Conservation (phyloP, 2,329 filamentous ascomycete genomes). For the Laburnicola sp. region DNA sequence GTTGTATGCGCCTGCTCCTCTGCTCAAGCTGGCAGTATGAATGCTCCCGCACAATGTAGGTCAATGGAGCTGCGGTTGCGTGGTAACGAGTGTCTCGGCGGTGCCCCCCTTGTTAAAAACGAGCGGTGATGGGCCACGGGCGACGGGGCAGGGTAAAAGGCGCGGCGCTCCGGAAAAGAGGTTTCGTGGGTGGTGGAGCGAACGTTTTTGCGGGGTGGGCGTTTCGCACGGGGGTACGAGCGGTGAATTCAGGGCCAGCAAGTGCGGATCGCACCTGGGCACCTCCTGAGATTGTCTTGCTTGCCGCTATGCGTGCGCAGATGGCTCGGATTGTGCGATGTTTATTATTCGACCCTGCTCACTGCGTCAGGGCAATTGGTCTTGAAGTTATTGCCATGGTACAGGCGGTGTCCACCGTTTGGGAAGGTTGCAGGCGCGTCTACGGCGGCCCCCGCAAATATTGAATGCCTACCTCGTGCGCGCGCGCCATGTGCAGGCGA, state of each 20-base stretch:
- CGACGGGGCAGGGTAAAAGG: neutral
- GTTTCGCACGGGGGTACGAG: conserved; percentile 7
- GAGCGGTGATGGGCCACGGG: conserved; percentile 8
- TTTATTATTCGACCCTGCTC: neutral
- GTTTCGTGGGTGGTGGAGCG: neutral
- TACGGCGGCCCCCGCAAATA: conserved; percentile 2
- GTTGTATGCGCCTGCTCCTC: neutral
- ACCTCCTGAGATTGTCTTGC: too few relatives aligned
- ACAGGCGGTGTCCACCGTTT: neutral
- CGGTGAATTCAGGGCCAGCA: conserved; percentile 7
- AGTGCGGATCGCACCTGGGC: conserved; percentile 8
- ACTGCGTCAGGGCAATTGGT: neutral
- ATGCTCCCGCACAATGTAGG: neutral
- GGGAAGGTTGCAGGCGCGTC: neutral
- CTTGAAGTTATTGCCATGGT: too few relatives aligned
- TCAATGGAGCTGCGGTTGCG: neutral
- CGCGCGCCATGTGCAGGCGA: neutral
- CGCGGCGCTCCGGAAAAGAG: neutral
- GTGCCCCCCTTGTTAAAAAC: conserved; percentile 3
- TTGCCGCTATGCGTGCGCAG: neutral
- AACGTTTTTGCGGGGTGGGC: conserved; percentile 8
- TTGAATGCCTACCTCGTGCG: neutral
- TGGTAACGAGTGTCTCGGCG: conserved; percentile 11
- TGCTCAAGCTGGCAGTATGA: neutral
- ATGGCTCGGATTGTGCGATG: neutral